Base-by-base conservation (phyloP, 2,329 filamentous ascomycete species). In the Aspergillus intermedius region DNA sequence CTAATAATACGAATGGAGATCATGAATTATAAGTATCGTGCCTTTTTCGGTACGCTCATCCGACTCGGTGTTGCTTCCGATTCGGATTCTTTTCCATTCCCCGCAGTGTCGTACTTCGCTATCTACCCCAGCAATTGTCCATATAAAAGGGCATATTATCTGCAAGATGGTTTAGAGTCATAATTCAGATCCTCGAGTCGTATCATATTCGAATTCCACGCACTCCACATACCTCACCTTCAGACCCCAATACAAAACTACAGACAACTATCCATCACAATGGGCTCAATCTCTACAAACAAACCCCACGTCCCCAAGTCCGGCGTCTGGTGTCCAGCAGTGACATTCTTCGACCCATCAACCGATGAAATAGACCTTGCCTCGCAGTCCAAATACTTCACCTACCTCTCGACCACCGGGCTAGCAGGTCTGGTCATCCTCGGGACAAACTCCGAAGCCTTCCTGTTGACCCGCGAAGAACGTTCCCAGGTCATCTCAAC, bases 381-480 rank as follows among this genome's bases (percentile, higher is more conserved):
- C 4, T 59, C 75, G 2, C 78, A 80, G 56, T 62, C 68, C 41
- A 70, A 74, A 61, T 80, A 79, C 66, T 80, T 73, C 60, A 51
- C 68, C 21, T 76, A 80, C 56, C 73, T 80, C 13, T 72, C 77
- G 8, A 63, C 60, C 30, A 74, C 74, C 2, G 75, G 77, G 3
- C 69, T 80, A 3, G 67, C 72, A 0, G 78, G 78, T 4, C 69
- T 80, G 17, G 75, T 80, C 23, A 73, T 78, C 45, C 70, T 80
- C 41, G 78, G 77, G 41, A 79, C 77, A 34, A 80, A 79, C 60
- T 75, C 77, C 3, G 78, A 81, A 58, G 72, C 77, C 10, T 79
- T 79, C 60, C 74, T 81, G 9, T 63, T 80, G 39, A 81, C 79
- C 10, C 77, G 78, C n/a, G 75, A 80, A 54, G 81, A 84, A 65